phyloP scores from a whole-genome alignment of 1,284 basidiomycete species.

The Rhizoctonia solani region DNA sequence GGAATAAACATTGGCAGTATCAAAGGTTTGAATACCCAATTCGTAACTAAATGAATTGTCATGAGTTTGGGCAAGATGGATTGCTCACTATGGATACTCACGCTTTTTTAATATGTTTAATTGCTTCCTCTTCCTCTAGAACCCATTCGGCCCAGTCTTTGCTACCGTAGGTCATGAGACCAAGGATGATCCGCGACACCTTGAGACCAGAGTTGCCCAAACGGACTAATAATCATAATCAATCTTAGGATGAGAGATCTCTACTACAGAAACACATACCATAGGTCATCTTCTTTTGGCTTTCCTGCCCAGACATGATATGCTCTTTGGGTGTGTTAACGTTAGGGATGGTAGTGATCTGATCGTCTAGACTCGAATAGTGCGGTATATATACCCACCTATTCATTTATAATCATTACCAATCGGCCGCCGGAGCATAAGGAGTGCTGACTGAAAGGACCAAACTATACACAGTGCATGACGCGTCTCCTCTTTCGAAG shows the following conservation, averaged over 20 bases:
- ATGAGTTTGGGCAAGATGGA: background rate
- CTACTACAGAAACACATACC: background rate
- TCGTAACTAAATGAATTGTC: constrained; percentile 42
- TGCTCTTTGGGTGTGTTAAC: no score
- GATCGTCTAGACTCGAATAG: no score
- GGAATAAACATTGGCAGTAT: constrained; percentile 52
- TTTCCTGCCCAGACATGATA: background rate
- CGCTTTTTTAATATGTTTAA: constrained; percentile 46
- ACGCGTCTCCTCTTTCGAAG: no score
- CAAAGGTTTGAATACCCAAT: constrained; percentile 57
- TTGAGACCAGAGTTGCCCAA: constrained; percentile 36
- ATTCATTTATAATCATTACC: no score
- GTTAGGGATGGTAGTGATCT: no score
- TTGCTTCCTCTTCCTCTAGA: constrained; percentile 43
- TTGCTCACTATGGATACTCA: constrained; percentile 36
- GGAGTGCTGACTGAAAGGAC: no score
- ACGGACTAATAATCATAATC: background rate
- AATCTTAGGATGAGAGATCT: background rate
- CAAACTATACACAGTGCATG: no score
- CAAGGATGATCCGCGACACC: constrained; percentile 31
- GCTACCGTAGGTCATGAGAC: constrained; percentile 32
- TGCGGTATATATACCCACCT: no score
- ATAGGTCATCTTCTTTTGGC: constrained; percentile 17
- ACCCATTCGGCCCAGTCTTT: constrained; percentile 43
- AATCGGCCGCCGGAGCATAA: no score